Percentiles rank a stretch among this genome's conserved stretches.
phyloP scores from a whole-genome alignment of 2,329 filamentous ascomycete species.

The Nigrospora osmanthi region DNA sequence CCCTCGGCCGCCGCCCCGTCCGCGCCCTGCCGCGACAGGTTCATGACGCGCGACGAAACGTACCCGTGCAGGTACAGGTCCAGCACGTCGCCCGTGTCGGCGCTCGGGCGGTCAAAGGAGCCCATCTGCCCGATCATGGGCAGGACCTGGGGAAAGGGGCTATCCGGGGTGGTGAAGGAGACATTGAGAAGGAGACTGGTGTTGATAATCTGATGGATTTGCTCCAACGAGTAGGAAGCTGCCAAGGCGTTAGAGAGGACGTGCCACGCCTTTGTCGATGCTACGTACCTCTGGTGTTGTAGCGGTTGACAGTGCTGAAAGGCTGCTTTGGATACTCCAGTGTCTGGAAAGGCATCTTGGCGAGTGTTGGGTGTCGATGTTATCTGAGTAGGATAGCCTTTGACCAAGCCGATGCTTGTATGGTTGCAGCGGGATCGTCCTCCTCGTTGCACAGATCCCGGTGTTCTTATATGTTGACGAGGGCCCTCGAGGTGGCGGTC shows the following conservation, averaged over 20 bases:
- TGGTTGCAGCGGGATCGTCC: too few species aligned
- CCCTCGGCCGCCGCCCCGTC: conserved; percentile 33
- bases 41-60: conserved; percentile 71
- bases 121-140: conserved; percentile 85
- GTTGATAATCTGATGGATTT: conserved; percentile 72
- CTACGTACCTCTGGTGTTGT: conserved; percentile 51
- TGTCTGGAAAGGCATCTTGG: conserved; percentile 31
- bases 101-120: conserved; percentile 56
- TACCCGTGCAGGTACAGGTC: conserved; percentile 82
- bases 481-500: too few species aligned
- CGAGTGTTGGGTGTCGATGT: background rate
- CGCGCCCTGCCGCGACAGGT: conserved; percentile 37
- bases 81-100: conserved; percentile 54
- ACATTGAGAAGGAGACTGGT: conserved; percentile 68
- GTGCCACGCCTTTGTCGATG: too few species aligned
- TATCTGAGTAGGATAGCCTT: background rate
- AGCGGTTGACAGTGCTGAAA: conserved; percentile 60
- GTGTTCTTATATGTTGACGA: too few species aligned
- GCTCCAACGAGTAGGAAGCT: conserved; percentile 65
- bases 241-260: conserved; percentile 4
- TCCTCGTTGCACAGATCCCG: too few species aligned
- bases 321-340: conserved; percentile 57
- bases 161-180: conserved; percentile 59
- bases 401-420: too few species aligned
- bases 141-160: conserved; percentile 68